Conservation (phyloP, 2,329 filamentous ascomycete species). For the Alternaria incomplexa region DNA sequence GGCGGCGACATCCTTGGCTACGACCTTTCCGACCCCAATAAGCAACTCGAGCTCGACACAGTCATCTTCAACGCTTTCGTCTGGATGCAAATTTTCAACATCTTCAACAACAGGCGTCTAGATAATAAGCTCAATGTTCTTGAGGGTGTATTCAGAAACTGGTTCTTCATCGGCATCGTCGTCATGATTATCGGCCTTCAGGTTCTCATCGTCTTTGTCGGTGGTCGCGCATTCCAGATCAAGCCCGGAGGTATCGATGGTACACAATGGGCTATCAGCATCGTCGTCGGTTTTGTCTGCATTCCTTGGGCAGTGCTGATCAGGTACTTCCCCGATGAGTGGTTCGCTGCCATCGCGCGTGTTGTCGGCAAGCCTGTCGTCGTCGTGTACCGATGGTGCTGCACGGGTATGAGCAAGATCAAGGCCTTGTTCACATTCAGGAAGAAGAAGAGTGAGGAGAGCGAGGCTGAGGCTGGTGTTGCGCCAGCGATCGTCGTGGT, state of each 20-base stretch:
- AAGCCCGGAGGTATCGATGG: slow-evolving; percentile 53
- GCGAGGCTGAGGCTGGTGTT: slow-evolving; percentile 20
- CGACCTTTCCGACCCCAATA: slow-evolving; percentile 44
- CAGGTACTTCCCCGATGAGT: slow-evolving; percentile 58
- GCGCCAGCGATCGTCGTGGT: slow-evolving; percentile 28
- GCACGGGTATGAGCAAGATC: slow-evolving; percentile 13
- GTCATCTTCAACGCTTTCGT: slow-evolving; percentile 74
- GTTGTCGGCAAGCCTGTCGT: slow-evolving; percentile 33
- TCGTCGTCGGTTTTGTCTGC: slow-evolving; percentile 58
- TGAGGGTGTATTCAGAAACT: slow-evolving; percentile 62
- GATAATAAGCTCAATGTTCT: slow-evolving; percentile 69
- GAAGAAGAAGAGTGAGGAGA: slow-evolving; percentile 17
- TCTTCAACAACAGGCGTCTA: slow-evolving; percentile 69
- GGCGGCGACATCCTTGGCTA: slow-evolving; percentile 63
- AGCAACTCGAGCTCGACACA: slow-evolving; percentile 60
- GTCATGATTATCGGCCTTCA: slow-evolving; percentile 64
- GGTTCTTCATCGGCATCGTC: slow-evolving; percentile 65
- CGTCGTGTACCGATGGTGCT: slow-evolving; percentile 24
- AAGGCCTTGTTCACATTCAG: slow-evolving; percentile 24
- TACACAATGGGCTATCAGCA: slow-evolving; percentile 68
- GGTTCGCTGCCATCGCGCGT: slow-evolving; percentile 30
- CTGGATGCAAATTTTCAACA: slow-evolving; percentile 76
- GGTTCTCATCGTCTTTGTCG: slow-evolving; percentile 64
- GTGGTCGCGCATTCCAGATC: slow-evolving; percentile 62
- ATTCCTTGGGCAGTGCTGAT: slow-evolving; percentile 60